Conservation (phyloP, 768 basidiomycete species). For the Gelatoporia subvermispora region DNA sequence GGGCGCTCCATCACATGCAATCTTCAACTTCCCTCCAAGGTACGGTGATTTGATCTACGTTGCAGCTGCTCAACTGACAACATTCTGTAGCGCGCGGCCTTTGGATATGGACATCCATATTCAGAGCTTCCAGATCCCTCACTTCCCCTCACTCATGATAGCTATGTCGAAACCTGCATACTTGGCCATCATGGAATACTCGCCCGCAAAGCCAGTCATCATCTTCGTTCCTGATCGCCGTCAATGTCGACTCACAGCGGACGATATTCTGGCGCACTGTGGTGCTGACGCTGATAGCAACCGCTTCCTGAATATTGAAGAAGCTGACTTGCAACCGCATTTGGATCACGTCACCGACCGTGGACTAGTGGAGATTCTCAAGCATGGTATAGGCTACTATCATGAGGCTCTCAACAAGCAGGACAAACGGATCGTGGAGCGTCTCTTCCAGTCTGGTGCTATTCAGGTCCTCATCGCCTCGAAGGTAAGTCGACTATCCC, state of each 20-base stretch:
- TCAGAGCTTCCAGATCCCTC: constrained; percentile 93
- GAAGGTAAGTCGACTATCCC: constrained; percentile 49
- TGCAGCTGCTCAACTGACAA: background rate
- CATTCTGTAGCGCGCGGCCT: constrained; percentile 72
- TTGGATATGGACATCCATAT: constrained; percentile 96
- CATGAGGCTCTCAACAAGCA: constrained; percentile 91
- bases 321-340: constrained; percentile 79
- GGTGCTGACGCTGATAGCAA: constrained; percentile 80
- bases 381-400: constrained; percentile 91
- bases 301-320: constrained; percentile 86
- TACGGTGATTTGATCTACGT: constrained; percentile 24
- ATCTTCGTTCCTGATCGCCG: constrained; percentile 90
- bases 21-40: constrained; percentile 98
- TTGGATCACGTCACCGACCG: constrained; percentile 79
- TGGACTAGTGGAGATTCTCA: constrained; percentile 71
- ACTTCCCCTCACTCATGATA: constrained; percentile 98
- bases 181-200: constrained; percentile 84
- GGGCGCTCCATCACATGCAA: constrained; percentile 86
- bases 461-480: constrained; percentile 94
- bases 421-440: constrained; percentile 91
- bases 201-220: constrained; percentile 81
- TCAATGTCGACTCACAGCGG: constrained; percentile 91
- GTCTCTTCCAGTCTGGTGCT: constrained; percentile 89
- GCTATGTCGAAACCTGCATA: constrained; percentile 99
- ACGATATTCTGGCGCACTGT: constrained; percentile 86